These are phyloP conservation scores for Periglandula ipomoeae DNA, from an alignment of 2,329 filamentous ascomycete species.

Conservation along the genomic window DNA sequence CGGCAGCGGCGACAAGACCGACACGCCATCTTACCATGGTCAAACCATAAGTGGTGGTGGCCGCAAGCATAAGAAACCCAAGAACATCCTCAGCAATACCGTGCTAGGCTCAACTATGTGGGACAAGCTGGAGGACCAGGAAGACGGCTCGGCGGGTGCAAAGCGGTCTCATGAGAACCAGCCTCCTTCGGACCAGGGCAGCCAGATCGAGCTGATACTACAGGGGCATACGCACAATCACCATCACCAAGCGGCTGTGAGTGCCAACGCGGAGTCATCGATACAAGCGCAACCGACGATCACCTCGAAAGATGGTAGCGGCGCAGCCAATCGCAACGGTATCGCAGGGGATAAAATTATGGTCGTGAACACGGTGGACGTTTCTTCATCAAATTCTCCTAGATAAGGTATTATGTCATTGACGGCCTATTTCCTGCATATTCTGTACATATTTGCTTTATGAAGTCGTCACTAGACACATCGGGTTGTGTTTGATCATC, in stretches of 20 bases:
- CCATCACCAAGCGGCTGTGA: constrained; percentile 10
- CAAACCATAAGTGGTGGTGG: constrained; percentile 11
- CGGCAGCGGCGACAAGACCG: constrained; percentile 14
- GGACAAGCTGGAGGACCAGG: constrained; percentile 22
- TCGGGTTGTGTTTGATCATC: too few species aligned
- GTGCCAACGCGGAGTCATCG: constrained; percentile 3
- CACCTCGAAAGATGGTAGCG: background rate
- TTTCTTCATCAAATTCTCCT: constrained; percentile 11
- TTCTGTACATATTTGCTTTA: too few species aligned
- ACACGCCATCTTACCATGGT: constrained; percentile 16
- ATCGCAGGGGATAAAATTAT: constrained; percentile 14
- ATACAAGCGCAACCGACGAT: constrained; percentile 6
- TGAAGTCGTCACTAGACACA: too few species aligned
- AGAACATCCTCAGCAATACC: constrained; percentile 9
- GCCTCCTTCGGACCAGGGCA: constrained; percentile 13
- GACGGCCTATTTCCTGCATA: background rate
- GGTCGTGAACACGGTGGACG: constrained; percentile 20
- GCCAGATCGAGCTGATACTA: constrained; percentile 21
- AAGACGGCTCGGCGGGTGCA: constrained; percentile 3
- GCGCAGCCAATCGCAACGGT: constrained; percentile 2
- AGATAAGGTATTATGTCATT: background rate
- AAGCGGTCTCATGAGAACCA: background rate
- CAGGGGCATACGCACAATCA: constrained; percentile 8
- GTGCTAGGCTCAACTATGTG: constrained; percentile 16
- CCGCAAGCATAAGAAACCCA: constrained; percentile 9